Conservation (phyloP, 345 rosid genomes). For the Balakata baccata region DNA sequence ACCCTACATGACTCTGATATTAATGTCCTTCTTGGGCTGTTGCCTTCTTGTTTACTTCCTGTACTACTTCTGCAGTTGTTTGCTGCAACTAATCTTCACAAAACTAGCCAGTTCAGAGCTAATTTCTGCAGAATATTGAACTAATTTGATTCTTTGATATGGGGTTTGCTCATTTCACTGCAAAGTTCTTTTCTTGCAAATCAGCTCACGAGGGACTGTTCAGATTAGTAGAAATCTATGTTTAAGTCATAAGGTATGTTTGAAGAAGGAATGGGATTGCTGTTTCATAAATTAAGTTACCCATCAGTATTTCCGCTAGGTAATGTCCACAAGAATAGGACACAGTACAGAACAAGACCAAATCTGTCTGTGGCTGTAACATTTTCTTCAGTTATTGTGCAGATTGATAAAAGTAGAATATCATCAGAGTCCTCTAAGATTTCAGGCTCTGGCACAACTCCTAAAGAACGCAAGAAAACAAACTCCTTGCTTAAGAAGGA, state of each 20-base stretch:
- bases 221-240: too few relatives aligned
- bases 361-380: slow-evolving; percentile 16
- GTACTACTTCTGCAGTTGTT: too few relatives aligned
- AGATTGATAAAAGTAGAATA: slow-evolving; percentile 24
- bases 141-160: not conserved
- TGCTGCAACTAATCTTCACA: too few relatives aligned
- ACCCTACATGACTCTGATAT: slow-evolving; percentile 1
- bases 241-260: slow-evolving; percentile 17
- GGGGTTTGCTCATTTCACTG: not conserved
- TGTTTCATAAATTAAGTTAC: slow-evolving; percentile 12
- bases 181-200: too few relatives aligned
- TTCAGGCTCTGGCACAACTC: slow-evolving; percentile 14
- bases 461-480: slow-evolving; percentile 2
- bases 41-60: too few relatives aligned
- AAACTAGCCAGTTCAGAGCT: too few relatives aligned
- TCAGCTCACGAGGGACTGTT: too few relatives aligned
- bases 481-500: slow-evolving; percentile 25
- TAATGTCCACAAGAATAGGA: slow-evolving; percentile 17
- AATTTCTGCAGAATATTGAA: too few relatives aligned
- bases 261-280: slow-evolving; percentile 26
- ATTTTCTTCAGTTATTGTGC: slow-evolving; percentile 23
- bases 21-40: not conserved
- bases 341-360: slow-evolving; percentile 16
- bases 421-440: slow-evolving; percentile 19
- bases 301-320: slow-evolving; percentile 20